A percentile compares a stretch with the other conserved stretches of the same genome.
phyloP scores from a whole-genome alignment of 2,329 filamentous ascomycete genomes.

The Dichotomopilus funicola region DNA sequence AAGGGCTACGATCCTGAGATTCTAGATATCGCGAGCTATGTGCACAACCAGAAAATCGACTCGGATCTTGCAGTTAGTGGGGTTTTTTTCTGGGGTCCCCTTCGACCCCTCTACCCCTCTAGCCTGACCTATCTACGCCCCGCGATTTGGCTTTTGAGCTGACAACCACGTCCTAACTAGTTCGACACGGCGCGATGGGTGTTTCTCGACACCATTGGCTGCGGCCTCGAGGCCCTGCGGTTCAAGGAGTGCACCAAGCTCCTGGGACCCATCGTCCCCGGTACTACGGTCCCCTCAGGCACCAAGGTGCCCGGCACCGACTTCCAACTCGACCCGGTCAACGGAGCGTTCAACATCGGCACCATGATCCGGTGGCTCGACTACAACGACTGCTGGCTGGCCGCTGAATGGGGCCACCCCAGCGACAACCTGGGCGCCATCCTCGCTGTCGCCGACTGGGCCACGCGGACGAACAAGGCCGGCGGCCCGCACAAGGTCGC shows the following conservation, averaged over 20 bases:
- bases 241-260: conserved; percentile 97
- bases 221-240: conserved; percentile 87
- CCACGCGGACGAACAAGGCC: conserved; percentile 78
- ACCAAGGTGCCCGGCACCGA: conserved; percentile 85
- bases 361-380: conserved; percentile 99
- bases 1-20: conserved; percentile 85
- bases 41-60: conserved; percentile 84
- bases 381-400: conserved; percentile 99
- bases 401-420: conserved; percentile 97
- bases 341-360: conserved; percentile 97
- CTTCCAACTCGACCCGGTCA: conserved; percentile 91
- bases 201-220: conserved; percentile 93
- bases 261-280: conserved; percentile 83
- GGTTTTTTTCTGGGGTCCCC: neutral
- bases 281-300: conserved; percentile 86
- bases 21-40: conserved; percentile 88
- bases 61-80: conserved; percentile 83
- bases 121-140: neutral
- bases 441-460: conserved; percentile 93
- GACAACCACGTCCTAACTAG: conserved; percentile 36
- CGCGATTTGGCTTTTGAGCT: conserved; percentile 18
- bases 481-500: conserved; percentile 62
- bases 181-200: conserved; percentile 96
- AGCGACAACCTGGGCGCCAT: conserved; percentile 98
- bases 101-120: neutral